Base-by-base conservation (phyloP, 2,329 filamentous ascomycete genomes). In the Colletotrichum sp. region DNA sequence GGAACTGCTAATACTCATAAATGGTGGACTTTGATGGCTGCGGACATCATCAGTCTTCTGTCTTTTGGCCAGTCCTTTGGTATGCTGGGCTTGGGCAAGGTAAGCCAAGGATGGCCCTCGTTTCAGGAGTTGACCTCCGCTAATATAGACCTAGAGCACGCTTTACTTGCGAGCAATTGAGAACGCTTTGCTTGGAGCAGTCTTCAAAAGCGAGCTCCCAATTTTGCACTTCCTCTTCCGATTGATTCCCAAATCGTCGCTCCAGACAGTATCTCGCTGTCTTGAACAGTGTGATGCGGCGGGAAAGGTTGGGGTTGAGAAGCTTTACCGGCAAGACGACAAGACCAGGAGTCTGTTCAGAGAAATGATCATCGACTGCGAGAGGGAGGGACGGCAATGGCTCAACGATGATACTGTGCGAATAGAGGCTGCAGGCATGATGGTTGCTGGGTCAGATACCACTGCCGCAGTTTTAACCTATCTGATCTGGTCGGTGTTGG, bases 61-160 rank as follows among this genome's bases (percentile, higher is more conserved):
- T 87, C 83, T 1, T 92, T 92, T 80, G 90, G 90, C 0, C 85
- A 91, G 26, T 88, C 88, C 0, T 91, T 92, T 74, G 80, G 82
- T 1, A 88, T 88, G 83, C 80, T 92, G 8, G 88, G 91, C 67
- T 79, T 80, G 6, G 88, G 88, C 15, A 80, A 87, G 82, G 88
- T 90, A 78, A 72, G 81, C 0, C 0, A 12, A 55, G 9, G 3
- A 9, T 38, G 0, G 2, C 5, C 5, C 9, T n/a, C n/a, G 3
- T 38, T 8, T 38, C 6, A 26, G 2, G 13, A 2, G 4, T n/a
- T 5, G 7, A 8, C 18, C 8, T 21, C 4, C 13, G n/a, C 69
- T 66, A 6, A 66, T 3, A 1, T 5, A 80, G 8, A 88, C 87
- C 10, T 79, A 88, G 71, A 73, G 43, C 30, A 73, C 66, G 2